Evolutionary conservation across 1,284 basidiomycete genomes (phyloP).

Genomic region (Ganoderma sp.): DNA sequence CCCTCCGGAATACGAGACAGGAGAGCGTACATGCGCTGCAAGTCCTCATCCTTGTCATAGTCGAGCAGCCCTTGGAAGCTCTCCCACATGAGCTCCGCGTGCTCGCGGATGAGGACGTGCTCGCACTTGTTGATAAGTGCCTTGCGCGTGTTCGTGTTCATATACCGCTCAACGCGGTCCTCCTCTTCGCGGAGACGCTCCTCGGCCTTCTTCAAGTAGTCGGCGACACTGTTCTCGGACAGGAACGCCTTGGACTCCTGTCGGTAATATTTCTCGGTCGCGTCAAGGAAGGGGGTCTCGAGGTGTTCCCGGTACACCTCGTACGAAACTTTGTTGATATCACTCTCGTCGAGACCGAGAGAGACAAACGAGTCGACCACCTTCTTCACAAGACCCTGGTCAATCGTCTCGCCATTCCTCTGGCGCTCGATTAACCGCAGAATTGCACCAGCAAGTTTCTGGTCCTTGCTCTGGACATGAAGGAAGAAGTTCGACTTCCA

Average conservation of each 20-base stretch:
- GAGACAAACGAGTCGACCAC: slow-evolving; percentile 98
- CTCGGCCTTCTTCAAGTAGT: slow-evolving; percentile 98
- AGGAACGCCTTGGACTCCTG: slow-evolving; percentile 92
- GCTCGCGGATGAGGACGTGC: slow-evolving; percentile 89
- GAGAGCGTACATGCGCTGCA: slow-evolving; percentile 94
- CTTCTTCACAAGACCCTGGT: slow-evolving; percentile 93
- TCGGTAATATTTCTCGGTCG: slow-evolving; percentile 92
- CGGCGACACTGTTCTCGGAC: slow-evolving; percentile 88
- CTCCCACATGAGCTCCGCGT: slow-evolving; percentile 89
- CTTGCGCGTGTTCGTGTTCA: slow-evolving; percentile 89
- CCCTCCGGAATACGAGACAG: slow-evolving; percentile 90
- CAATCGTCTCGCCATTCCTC: slow-evolving; percentile 93
- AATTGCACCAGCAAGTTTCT: slow-evolving; percentile 87
- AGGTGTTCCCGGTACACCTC: slow-evolving; percentile 96
- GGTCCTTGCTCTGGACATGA: slow-evolving; percentile 81
- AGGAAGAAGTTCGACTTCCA: slow-evolving; percentile 95
- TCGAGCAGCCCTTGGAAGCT: slow-evolving; percentile 94
- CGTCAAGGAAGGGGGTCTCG: slow-evolving; percentile 87
- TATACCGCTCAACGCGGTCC: slow-evolving; percentile 93
- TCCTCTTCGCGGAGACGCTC: slow-evolving; percentile 93
- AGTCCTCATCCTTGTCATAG: slow-evolving; percentile 91
- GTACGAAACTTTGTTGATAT: slow-evolving; percentile 90
- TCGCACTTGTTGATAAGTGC: slow-evolving; percentile 92
- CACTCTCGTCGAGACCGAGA: slow-evolving; percentile 90
- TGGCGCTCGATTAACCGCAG: slow-evolving; percentile 91